Base-by-base conservation (phyloP, 129 eudicot species). In the Escallonia herrerae region DNA sequence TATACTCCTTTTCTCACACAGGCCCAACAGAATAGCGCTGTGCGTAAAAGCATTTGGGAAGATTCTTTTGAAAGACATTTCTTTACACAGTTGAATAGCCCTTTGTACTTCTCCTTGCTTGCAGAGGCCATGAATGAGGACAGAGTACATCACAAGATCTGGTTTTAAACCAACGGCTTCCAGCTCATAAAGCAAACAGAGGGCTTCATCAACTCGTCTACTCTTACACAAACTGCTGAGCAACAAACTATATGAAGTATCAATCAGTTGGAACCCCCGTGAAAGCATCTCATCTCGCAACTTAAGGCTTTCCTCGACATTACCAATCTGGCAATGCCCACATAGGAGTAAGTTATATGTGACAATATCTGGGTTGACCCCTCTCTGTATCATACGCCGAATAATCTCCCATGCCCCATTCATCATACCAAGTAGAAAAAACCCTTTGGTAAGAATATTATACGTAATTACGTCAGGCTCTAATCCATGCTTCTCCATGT, bases 401-500 rank as follows among this genome's bases (percentile, higher is more conserved):
- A 79, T 56, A 10, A 81, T 41, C 58, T 66, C 57, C 67, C 78
- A 63, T 6, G 78, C 83, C 60, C 81, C 94, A 48, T 74, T 49
- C 75, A 75, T 75, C 70, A 68, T 70, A 43, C 93, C 94, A 67
- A 90, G 90, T 33, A 82, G 70, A 74, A 62, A 82, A 66, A 90
- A 84, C 70, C 97, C 97, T 78, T 87, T 90, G 40, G 78, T 70
- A 56, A 90, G 79, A 22, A 80, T 80, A 73, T 90, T 87, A 66
- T 87, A 87, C 8, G 97, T 90, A 68, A 83, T 87, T 58, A 53
- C 45, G 80, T 87, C 77, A 13, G 95, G 94, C 76, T 77, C 75
- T 9, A 87, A 58, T 49, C 97, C 94, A 63, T 84, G 83, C 22
- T 74, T 85, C 66, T 83, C 83, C 97, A 91, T 91, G 81, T 85